Conservation (phyloP, 2,329 filamentous ascomycete genomes). For the Trichoderma oligosporum region DNA sequence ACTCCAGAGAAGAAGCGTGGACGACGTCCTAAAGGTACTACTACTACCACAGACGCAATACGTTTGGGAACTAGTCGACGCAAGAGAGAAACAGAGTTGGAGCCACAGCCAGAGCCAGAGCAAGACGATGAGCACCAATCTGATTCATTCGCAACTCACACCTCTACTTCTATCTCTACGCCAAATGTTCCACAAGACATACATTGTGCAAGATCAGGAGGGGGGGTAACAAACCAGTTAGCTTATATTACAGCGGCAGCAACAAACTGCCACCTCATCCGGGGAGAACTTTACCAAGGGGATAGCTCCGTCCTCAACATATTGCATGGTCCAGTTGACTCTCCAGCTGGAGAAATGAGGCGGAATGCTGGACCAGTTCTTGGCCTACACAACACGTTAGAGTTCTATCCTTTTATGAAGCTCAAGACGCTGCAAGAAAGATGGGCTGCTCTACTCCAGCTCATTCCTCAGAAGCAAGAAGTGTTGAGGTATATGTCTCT, state of each 20-base stretch:
- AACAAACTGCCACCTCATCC: not conserved
- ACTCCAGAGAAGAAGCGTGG: constrained; percentile 1
- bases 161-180: not conserved
- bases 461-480: constrained; percentile 9
- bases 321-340: not conserved
- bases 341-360: constrained; percentile 9
- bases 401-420: constrained; percentile 16
- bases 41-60: not conserved
- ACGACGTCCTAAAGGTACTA: not conserved
- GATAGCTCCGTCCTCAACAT: constrained; percentile 10
- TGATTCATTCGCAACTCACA: not conserved
- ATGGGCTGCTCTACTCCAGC: constrained; percentile 1
- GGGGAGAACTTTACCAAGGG: constrained; percentile 7
- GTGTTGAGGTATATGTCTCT: not conserved
- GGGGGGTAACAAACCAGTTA: no score
- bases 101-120: not conserved
- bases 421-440: constrained; percentile 11
- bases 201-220: not conserved
- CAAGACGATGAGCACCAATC: not conserved
- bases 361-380: constrained; percentile 9
- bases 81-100: not conserved
- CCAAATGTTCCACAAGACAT: not conserved
- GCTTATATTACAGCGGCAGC: not conserved
- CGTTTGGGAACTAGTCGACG: not conserved
- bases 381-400: constrained; percentile 12